These are phyloP conservation scores for Bisporella sp. DNA, from an alignment of 2,329 filamentous ascomycete species.

Conservation along the genomic window DNA sequence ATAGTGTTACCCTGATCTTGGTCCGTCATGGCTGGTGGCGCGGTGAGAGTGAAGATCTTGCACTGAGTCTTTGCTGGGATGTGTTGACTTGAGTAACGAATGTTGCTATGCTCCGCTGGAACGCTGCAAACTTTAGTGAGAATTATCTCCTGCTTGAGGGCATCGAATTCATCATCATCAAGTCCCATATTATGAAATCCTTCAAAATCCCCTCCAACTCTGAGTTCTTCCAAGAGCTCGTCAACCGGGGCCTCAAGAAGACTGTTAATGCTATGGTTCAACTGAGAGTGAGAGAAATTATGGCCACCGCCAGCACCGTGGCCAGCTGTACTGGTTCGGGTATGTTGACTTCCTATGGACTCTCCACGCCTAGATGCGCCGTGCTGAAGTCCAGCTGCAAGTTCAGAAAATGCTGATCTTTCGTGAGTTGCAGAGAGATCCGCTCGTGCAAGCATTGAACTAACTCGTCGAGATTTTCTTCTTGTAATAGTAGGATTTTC, in stretches of 20 bases:
- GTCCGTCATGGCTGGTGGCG: conserved; percentile 48
- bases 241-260: conserved; percentile 64
- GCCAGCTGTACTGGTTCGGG: conserved; percentile 46
- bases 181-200: conserved; percentile 67
- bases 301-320: conserved; percentile 29
- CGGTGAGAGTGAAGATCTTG: conserved; percentile 61
- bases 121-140: conserved; percentile 65
- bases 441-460: conserved; percentile 80
- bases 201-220: conserved; percentile 54
- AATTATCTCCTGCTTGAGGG: conserved; percentile 64
- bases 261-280: conserved; percentile 46
- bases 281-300: conserved; percentile 18
- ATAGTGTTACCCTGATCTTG: conserved; percentile 47
- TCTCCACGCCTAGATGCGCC: conserved; percentile 41
- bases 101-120: conserved; percentile 51
- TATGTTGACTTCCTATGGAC: conserved; percentile 63
- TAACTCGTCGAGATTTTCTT: conserved; percentile 70
- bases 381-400: conserved; percentile 40
- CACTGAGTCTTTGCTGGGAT: conserved; percentile 46
- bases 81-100: conserved; percentile 51
- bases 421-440: conserved; percentile 84
- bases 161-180: conserved; percentile 65
- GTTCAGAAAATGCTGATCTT: conserved; percentile 70
- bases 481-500: conserved; percentile 45
- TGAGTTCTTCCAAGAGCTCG: conserved; percentile 60